These are phyloP conservation scores for Cercophora newfieldiana DNA, from an alignment of 495 filamentous ascomycete species.

Conservation along the genomic window DNA sequence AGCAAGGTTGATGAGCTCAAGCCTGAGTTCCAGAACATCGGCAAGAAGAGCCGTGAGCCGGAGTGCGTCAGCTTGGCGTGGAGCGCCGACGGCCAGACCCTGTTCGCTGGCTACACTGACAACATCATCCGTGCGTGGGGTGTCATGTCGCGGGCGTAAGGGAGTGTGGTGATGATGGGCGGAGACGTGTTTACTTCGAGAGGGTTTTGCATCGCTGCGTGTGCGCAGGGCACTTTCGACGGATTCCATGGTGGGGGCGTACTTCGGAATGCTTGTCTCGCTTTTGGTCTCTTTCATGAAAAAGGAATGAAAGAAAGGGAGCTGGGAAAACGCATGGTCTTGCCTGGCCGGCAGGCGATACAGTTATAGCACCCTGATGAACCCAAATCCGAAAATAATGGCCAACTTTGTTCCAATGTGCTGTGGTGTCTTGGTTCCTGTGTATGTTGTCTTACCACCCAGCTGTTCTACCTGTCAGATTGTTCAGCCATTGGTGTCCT, in stretches of 20 bases:
- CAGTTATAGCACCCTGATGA: slow-evolving; percentile 32
- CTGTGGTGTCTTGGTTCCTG: too few relatives aligned
- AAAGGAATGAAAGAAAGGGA: slow-evolving; percentile 35
- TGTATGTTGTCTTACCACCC: too few relatives aligned
- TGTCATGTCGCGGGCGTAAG: slow-evolving; percentile 77
- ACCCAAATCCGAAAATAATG: slow-evolving; percentile 30
- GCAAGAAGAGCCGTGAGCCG: slow-evolving; percentile 98
- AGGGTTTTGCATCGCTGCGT: slow-evolving; percentile 32
- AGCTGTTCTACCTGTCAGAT: too few relatives aligned
- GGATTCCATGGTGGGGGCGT: slow-evolving; percentile 42
- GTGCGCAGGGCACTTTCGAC: slow-evolving; percentile 32
- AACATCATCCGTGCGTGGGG: slow-evolving; percentile 99
- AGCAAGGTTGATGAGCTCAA: slow-evolving; percentile 99
- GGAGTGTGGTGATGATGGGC: slow-evolving; percentile 24
- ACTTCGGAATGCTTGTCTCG: slow-evolving; percentile 42
- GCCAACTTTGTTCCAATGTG: slow-evolving; percentile 8
- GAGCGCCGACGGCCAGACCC: slow-evolving; percentile 96
- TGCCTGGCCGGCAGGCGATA: slow-evolving; percentile 30
- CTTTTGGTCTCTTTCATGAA: slow-evolving; percentile 41
- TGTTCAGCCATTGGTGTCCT: too few relatives aligned
- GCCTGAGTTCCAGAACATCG: slow-evolving; percentile 93
- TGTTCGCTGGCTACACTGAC: slow-evolving; percentile 99
- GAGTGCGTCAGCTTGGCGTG: slow-evolving; percentile 97
- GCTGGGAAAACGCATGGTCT: slow-evolving; percentile 36
- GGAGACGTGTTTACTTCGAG: slow-evolving; percentile 20